Evolutionary conservation across 495 filamentous ascomycete genomes (phyloP).

Genomic region (Ramalina peruviana): DNA sequence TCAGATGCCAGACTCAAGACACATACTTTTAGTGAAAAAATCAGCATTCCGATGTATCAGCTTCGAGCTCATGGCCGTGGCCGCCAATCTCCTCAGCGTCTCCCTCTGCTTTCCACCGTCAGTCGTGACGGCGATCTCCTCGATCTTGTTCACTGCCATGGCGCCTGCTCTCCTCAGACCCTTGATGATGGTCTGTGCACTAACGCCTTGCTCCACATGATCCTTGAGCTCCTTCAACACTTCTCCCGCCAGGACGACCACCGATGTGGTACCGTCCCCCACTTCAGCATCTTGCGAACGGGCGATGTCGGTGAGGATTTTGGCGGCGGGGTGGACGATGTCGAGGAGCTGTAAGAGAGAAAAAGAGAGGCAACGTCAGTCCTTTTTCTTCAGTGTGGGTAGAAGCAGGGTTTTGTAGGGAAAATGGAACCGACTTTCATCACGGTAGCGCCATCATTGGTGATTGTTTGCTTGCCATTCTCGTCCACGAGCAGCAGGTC

Average conservation of each 20-base stretch:
- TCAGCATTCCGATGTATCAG: constrained; percentile 92
- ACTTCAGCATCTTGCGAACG: constrained; percentile 98
- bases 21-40: constrained; percentile 94
- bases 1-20: background rate
- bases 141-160: constrained; percentile 97
- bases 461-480: constrained; percentile 93
- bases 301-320: constrained; percentile 96
- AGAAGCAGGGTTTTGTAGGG: background rate
- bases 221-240: constrained; percentile 92
- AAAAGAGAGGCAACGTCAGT: background rate
- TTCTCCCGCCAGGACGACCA: constrained; percentile 90
- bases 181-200: constrained; percentile 95
- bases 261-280: constrained; percentile 92
- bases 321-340: constrained; percentile 93
- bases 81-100: constrained; percentile 78
- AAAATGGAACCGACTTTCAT: constrained; percentile 63
- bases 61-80: constrained; percentile 99
- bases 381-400: background rate
- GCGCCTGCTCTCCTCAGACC: constrained; percentile 73
- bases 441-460: constrained; percentile 96
- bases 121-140: constrained; percentile 88
- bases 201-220: constrained; percentile 90
- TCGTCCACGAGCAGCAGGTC: constrained; percentile 90
- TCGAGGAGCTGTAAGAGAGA: constrained; percentile 60
- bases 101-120: constrained; percentile 76